Base-by-base conservation (phyloP, 1,284 basidiomycete genomes). In the Heterobasidion occidentale region DNA sequence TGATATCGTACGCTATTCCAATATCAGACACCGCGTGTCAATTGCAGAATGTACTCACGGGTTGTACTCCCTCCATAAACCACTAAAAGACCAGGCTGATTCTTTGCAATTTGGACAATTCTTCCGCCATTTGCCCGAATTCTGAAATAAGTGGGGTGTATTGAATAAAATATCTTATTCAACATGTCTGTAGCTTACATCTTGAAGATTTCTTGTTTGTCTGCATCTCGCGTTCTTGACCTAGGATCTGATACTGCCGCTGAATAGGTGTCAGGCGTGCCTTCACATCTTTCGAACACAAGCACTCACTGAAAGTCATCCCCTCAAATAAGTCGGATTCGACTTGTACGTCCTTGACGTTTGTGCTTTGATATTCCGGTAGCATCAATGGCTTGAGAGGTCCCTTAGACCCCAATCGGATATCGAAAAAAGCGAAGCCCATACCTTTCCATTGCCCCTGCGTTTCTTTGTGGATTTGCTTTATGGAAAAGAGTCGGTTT, bases 211-310 rank as follows among this genome's bases (percentile, higher is more conserved):
- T 81, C 77, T 58, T 74, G 77, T 65, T 83, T 88, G 62, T 90
- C 86, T 54, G 83, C 72, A n/a, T 83, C 80, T 3, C 83, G 83
- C 0, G 80, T 85, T 62, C 72, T 77, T 9, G 85, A 86, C 63
- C 83, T 86, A 0, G 86, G 86, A 66, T 92, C 89, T 7, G 88
- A 85, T 46, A 86, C 78, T 7, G 94, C 86, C 66, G 89, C 90
- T 92, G 59, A 15, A 54, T 27, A 27, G 27, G 27, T 27, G 27
- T 27, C 27, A 27, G 27, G 5, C 5, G 4, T 27, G 27, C 27
- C 5, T 27, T 27, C 27, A 27, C 27, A 27, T 27, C 27, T 33
- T 27, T 15, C 54, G 6, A 14, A 38, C 15, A 1, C 12, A 5
- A 7, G 7, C 38, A 75, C 87, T 65, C 56, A 94, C 93, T 84